phyloP scores from a whole-genome alignment of 1,284 basidiomycete species.

The Anthracocystis panici-leucophaei region DNA sequence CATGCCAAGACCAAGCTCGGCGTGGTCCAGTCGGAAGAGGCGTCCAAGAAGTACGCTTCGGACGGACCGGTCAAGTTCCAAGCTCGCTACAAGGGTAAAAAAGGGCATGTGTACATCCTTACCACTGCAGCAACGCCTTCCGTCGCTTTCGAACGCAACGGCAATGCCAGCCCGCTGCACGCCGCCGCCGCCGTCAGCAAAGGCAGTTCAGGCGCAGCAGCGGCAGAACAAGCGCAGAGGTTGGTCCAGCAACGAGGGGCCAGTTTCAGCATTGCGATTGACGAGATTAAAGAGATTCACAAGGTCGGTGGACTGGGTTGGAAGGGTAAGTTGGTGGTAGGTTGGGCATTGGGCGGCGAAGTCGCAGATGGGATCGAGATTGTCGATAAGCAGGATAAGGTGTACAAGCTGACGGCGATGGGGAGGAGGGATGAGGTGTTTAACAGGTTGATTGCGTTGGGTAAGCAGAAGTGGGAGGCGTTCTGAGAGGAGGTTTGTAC shows the following conservation, averaged over 20 bases:
- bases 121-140: slow-evolving; percentile 69
- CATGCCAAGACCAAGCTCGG: slow-evolving; percentile 64
- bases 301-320: slow-evolving; percentile 69
- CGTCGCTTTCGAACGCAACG: slow-evolving; percentile 57
- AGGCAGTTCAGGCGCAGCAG: slow-evolving; percentile 7
- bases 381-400: slow-evolving; percentile 53
- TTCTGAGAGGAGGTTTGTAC: slow-evolving; percentile 18
- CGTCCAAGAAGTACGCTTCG: slow-evolving; percentile 24
- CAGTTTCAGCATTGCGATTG: slow-evolving; percentile 59
- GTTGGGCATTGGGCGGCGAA: slow-evolving; percentile 58
- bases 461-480: slow-evolving; percentile 54
- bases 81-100: slow-evolving; percentile 62
- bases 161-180: slow-evolving; percentile 14
- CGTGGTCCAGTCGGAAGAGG: slow-evolving; percentile 54
- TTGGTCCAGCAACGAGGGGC: slow-evolving; percentile 32
- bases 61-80: slow-evolving; percentile 57
- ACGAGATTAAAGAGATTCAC: slow-evolving; percentile 65
- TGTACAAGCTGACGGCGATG: slow-evolving; percentile 66
- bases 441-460: slow-evolving; percentile 63
- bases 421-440: slow-evolving; percentile 69
- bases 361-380: slow-evolving; percentile 61
- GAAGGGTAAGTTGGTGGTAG: slow-evolving; percentile 67
- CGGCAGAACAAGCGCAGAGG: slow-evolving; percentile 43
- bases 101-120: slow-evolving; percentile 59
- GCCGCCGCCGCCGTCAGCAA: slow-evolving; percentile 37